Evolutionary conservation across 306 rosid genomes (phyloP).

Genomic region (Astragalus membranaceus): DNA sequence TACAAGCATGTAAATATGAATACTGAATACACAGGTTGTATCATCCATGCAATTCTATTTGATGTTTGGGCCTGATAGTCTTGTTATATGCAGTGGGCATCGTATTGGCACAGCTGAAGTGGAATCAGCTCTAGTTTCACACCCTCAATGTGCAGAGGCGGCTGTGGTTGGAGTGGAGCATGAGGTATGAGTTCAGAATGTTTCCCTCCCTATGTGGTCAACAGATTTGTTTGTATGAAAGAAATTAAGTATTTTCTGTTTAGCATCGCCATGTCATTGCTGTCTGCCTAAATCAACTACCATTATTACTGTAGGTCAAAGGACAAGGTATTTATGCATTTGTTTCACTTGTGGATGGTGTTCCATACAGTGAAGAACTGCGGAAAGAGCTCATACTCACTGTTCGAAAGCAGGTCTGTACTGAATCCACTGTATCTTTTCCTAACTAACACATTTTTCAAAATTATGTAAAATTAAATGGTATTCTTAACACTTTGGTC

Average conservation of each 20-base stretch:
- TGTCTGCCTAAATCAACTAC: constrained; percentile 17
- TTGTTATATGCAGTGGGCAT: constrained; percentile 71
- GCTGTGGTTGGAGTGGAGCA: constrained; percentile 98
- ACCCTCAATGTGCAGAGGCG: constrained; percentile 91
- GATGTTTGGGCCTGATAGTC: constrained; percentile 6
- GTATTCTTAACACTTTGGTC: not conserved
- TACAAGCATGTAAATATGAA: constrained; percentile 6
- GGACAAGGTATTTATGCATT: constrained; percentile 96
- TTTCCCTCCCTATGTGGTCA: not conserved
- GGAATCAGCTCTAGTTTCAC: constrained; percentile 96
- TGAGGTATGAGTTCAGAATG: constrained; percentile 48
- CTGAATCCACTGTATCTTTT: constrained; percentile 11
- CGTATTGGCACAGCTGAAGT: constrained; percentile 99
- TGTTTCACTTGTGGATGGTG: constrained; percentile 83
- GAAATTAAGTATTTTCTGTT: not conserved
- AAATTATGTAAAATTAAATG: not conserved
- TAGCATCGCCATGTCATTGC: constrained; percentile 2
- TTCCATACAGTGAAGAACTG: constrained; percentile 81
- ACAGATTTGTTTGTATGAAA: not conserved
- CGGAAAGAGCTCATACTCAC: constrained; percentile 66
- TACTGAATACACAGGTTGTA: not conserved
- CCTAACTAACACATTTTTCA: not conserved
- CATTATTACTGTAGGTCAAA: constrained; percentile 60
- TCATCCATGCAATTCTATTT: not conserved
- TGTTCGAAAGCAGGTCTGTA: constrained; percentile 79